Base-by-base conservation (phyloP, 1,284 basidiomycete genomes). In the Coniferiporia weirii region DNA sequence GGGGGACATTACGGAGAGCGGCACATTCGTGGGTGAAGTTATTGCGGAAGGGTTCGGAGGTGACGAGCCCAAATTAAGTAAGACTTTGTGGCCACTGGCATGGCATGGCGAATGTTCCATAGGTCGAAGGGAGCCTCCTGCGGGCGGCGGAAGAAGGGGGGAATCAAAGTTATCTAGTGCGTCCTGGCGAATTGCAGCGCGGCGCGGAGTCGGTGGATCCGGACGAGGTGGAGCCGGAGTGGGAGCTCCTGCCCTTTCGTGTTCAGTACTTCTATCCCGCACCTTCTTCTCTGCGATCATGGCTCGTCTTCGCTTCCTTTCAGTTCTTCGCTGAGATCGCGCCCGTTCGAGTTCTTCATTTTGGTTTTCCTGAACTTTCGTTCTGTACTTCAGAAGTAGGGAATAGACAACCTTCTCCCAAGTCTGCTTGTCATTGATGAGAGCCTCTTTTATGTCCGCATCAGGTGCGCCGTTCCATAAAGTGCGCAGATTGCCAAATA, bases 341-440 rank as follows among this genome's bases (percentile, higher is more conserved):
- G 64, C 76, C 73, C 27, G 69, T 59, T 85, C 80, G 27, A 82
- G 77, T 63, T 83, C 81, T 62, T 80, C 80, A 48, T 87, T 82
- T 68, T 83, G 87, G 63, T 86, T 80, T 68, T 88, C 84, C 46
- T 91, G 71, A 62, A 83, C 83, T 64, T 80, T 81, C 56, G 77
- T 78, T 45, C 93, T 83, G 73, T 95, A 96, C 64, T 85, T 85
- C 59, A 87, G 76, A 10, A 98, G 78, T 10, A 96, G 76, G 68
- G 91, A 87, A 72, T 97, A 98, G 53, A 96, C 89, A 0, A 90
- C 90, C 72, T 97, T 97, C 71, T 96, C 92, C 91, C 92, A 94
- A 20, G 89, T 94, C 61, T 85, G 83, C 61, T 85, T 82, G 49
- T 75, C 67, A 65, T 76, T 82, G 48, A 81, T 76, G 52, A 98